Conservation (phyloP, 2,329 filamentous ascomycete species). For the Colletotrichum sp. region DNA sequence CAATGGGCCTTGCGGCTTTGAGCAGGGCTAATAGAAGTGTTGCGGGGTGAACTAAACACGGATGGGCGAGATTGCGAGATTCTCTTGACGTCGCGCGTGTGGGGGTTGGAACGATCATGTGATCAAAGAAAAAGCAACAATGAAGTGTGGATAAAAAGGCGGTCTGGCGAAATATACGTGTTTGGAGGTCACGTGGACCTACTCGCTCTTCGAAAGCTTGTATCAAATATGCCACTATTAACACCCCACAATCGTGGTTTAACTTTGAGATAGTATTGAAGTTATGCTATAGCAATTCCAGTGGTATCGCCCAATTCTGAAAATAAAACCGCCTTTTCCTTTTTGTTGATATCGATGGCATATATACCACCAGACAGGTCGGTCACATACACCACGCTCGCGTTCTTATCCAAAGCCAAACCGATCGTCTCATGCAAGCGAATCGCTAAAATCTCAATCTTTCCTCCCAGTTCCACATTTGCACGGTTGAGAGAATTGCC, state of each 20-base stretch:
- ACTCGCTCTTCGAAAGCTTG: background rate
- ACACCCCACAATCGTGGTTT: background rate
- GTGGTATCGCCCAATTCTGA: background rate
- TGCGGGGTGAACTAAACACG: background rate
- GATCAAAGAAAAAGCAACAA: background rate
- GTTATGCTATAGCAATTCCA: background rate
- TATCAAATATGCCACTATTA: background rate
- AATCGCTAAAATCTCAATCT: background rate
- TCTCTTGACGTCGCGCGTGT: background rate
- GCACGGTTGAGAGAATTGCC: slow-evolving; percentile 1
- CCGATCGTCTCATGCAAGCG: background rate
- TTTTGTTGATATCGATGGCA: background rate
- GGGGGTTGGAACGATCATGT: background rate
- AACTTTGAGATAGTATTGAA: background rate
- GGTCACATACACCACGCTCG: background rate
- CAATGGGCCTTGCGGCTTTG: background rate
- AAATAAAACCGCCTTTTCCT: background rate
- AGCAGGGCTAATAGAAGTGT: background rate
- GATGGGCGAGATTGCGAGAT: background rate
- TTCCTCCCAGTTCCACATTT: background rate
- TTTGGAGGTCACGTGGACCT: background rate
- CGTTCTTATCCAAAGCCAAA: background rate
- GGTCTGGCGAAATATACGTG: background rate
- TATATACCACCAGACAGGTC: background rate
- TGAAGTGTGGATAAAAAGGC: background rate